Base-by-base conservation (phyloP, 1,284 basidiomycete genomes). In the Rhodotorula sp. region DNA sequence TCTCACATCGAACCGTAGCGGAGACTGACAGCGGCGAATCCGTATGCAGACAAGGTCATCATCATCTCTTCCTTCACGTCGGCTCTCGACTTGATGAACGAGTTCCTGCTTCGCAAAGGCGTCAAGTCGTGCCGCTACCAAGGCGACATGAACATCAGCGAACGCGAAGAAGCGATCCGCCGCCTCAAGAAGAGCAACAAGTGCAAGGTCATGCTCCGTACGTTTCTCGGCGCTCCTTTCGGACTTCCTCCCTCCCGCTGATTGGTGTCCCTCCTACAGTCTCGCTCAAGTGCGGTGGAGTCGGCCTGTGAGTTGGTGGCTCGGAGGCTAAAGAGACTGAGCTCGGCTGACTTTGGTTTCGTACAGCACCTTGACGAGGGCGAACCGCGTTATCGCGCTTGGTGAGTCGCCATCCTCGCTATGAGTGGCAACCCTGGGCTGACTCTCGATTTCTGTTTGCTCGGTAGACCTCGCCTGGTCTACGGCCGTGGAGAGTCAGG, bases 61-160 rank as follows among this genome's bases (percentile, higher is more conserved):
- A 79, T 89, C 66, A 82, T 88, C 49, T 87, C 86, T 0, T 86
- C 87, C 75, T 88, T 87, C 86, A 87, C 86, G 2, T 78, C 81
- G 20, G 87, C 85, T 68, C 70, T 71, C 60, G 64, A 67, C 20
- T 8, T 70, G n/a, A 84, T 87, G 17, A 86, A 86, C 1, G 79
- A 84, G 68, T 88, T 87, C 75, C 80, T 88, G 22, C 78, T 79
- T 0, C 84, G 86, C 76, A 81, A 83, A 26, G 80, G 80, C 8
- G 82, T 87, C 67, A 73, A 80, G 84, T 86, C 74, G 84, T 87
- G 42, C 55, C 85, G 85, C 83, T 88, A 77, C 69, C 74, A 77
- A 54, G 78, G 78, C n/a, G 61, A 69, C 64, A 79, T 78, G 78
- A 70, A 37, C 22, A 63, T 62, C 12, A 12, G 44, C 15, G 71